Evolutionary conservation across 1,139 yeast species (phyloP).

Genomic region (Pichia sp.): DNA sequence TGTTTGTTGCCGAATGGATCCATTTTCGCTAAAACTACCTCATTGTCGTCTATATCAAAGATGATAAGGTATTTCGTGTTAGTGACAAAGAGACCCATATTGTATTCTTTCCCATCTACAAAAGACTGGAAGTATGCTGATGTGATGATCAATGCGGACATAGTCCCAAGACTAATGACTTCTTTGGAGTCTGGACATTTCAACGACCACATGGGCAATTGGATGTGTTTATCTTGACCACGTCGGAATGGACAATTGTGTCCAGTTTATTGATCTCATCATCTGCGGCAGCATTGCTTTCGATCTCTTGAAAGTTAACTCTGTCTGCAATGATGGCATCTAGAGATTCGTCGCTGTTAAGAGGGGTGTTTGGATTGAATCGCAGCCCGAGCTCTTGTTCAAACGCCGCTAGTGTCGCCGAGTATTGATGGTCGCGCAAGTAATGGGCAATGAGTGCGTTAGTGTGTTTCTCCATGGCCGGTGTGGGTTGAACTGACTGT

Average conservation of each 20-base stretch:
- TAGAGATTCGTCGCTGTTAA: constrained; percentile 36
- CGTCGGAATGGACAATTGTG: constrained; percentile 17
- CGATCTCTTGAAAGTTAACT: constrained; percentile 28
- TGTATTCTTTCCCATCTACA: constrained; percentile 5
- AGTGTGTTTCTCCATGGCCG: constrained; percentile 6
- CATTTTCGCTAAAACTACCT: constrained; percentile 9
- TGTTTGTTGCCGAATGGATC: constrained; percentile 16
- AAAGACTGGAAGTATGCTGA: constrained; percentile 14
- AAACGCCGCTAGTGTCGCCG: constrained; percentile 39
- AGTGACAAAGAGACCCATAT: constrained; percentile 21
- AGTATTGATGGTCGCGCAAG: constrained; percentile 39
- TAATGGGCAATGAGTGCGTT: constrained; percentile 48
- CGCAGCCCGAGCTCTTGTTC: constrained; percentile 29
- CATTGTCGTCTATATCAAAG: constrained; percentile 18
- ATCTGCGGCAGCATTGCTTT: constrained; percentile 7
- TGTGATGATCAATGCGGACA: constrained; percentile 21
- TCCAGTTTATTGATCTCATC: constrained; percentile 9
- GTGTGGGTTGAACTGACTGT: too few species aligned
- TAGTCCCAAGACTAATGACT: constrained; percentile 12
- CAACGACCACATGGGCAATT: constrained; percentile 21
- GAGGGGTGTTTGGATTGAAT: constrained; percentile 8
- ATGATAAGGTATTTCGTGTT: constrained; percentile 21
- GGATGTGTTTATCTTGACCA: constrained; percentile 13
- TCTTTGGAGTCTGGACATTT: constrained; percentile 14
- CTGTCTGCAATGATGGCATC: constrained; percentile 48